Conservation (phyloP, 495 filamentous ascomycete genomes). For the Penicillium lividum region DNA sequence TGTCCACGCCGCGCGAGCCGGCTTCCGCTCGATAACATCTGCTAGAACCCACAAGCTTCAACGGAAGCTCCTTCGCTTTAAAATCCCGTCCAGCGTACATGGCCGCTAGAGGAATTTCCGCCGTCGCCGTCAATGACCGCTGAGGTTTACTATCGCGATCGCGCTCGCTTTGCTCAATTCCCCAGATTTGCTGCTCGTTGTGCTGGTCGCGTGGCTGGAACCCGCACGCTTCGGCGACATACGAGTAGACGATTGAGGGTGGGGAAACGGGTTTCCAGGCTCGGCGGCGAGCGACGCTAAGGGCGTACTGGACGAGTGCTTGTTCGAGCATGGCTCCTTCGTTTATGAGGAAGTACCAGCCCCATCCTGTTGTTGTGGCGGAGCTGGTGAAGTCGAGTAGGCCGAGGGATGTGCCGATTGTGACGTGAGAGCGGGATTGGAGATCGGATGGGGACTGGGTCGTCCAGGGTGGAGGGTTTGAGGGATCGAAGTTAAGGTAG, state of each 20-base stretch:
- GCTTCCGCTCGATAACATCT: constrained; percentile 94
- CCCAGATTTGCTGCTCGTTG: constrained; percentile 89
- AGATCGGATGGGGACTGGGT: constrained; percentile 48
- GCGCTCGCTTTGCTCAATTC: constrained; percentile 65
- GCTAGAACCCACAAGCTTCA: constrained; percentile 79
- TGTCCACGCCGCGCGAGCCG: constrained; percentile 82
- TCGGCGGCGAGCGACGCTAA: constrained; percentile 63
- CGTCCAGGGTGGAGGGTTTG: constrained; percentile 50
- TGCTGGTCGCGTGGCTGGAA: constrained; percentile 91
- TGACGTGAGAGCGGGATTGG: constrained; percentile 65
- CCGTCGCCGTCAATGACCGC: constrained; percentile 78
- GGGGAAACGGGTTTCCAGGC: constrained; percentile 79
- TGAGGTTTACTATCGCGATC: constrained; percentile 59
- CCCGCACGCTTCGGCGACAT: constrained; percentile 86
- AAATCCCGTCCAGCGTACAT: constrained; percentile 79
- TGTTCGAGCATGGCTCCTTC: constrained; percentile 91
- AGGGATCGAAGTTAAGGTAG: constrained; percentile 76
- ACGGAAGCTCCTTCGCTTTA: constrained; percentile 61
- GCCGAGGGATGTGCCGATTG: constrained; percentile 77
- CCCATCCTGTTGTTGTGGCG: constrained; percentile 82
- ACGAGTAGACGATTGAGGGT: constrained; percentile 87
- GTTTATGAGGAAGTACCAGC: constrained; percentile 92
- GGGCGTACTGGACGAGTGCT: constrained; percentile 83
- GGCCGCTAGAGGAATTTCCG: constrained; percentile 90
- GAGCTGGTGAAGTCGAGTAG: constrained; percentile 85